These are phyloP conservation scores for Millerozyma miso DNA, from an alignment of 805 yeast species.

Conservation along the genomic window DNA sequence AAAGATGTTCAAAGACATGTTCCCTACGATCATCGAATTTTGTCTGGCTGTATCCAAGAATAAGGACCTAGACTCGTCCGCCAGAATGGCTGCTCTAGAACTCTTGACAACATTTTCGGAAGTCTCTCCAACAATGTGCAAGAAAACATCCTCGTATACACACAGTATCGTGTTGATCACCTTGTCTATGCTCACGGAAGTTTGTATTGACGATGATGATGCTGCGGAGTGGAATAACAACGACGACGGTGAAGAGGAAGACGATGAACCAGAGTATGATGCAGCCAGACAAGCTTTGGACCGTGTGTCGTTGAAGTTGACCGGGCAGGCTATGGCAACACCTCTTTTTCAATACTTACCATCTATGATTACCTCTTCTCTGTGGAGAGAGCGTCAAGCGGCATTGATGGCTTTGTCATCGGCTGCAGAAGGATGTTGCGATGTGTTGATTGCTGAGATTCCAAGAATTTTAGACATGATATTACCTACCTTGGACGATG, in stretches of 20 bases:
- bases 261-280: conserved; percentile 79
- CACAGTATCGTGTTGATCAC: conserved; percentile 68
- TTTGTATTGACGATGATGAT: conserved; percentile 83
- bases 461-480: conserved; percentile 80
- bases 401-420: conserved; percentile 95
- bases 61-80: conserved; percentile 69
- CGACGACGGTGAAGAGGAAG: conserved; percentile 70
- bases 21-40: conserved; percentile 81
- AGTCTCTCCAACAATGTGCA: conserved; percentile 93
- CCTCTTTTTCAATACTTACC: conserved; percentile 87
- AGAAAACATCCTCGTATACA: conserved; percentile 67
- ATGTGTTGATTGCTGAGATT: conserved; percentile 76
- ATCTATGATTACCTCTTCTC: conserved; percentile 65
- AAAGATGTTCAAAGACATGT: conserved; percentile 88
- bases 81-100: conserved; percentile 86
- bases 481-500: conserved; percentile 77
- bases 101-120: conserved; percentile 87
- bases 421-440: conserved; percentile 96
- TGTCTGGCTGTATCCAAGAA: conserved; percentile 80
- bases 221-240: conserved; percentile 83
- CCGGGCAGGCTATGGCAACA: conserved; percentile 78
- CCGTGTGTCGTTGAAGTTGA: conserved; percentile 77
- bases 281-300: conserved; percentile 95
- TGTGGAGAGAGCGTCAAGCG: conserved; percentile 96
- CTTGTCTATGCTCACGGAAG: conserved; percentile 85